Conservation (phyloP, 2,329 filamentous ascomycete genomes). For the Fusarium coffeatum region DNA sequence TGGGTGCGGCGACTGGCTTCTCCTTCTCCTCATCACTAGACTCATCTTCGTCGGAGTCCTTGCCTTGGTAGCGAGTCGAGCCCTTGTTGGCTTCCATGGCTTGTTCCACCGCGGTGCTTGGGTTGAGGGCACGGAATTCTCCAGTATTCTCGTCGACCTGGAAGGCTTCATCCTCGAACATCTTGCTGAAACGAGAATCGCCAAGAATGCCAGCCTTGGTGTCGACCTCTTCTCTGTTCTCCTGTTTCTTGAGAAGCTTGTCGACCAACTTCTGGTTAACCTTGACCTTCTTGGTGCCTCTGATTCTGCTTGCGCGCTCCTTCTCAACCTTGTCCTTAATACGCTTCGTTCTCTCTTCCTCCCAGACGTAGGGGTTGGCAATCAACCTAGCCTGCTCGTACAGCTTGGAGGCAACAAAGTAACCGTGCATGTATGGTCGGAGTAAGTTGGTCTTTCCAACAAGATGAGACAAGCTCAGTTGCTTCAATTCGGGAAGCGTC, state of each 20-base stretch:
- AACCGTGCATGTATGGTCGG: conserved; percentile 98
- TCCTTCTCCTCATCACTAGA: conserved; percentile 57
- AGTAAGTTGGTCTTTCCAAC: conserved; percentile 90
- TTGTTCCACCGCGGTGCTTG: conserved; percentile 74
- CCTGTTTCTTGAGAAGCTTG: conserved; percentile 75
- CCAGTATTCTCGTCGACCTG: conserved; percentile 87
- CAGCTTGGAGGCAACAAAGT: conserved; percentile 93
- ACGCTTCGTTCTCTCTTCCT: conserved; percentile 90
- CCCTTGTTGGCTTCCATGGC: conserved; percentile 53
- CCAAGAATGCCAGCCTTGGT: conserved; percentile 75
- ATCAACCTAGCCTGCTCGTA: conserved; percentile 96
- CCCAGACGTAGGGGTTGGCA: conserved; percentile 91
- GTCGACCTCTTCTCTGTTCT: conserved; percentile 68
- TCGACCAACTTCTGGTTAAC: conserved; percentile 88
- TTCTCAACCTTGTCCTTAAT: conserved; percentile 97
- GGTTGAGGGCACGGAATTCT: conserved; percentile 90
- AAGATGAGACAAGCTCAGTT: conserved; percentile 87
- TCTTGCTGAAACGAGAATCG: conserved; percentile 85
- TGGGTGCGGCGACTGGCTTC: conserved; percentile 36
- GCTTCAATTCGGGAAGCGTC: conserved; percentile 85
- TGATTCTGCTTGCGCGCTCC: conserved; percentile 92
- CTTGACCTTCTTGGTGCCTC: conserved; percentile 96
- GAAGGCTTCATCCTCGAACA: conserved; percentile 96
- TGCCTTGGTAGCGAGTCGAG: conserved; percentile 53
- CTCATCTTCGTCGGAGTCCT: conserved; percentile 59